phyloP scores from a whole-genome alignment of 1,284 basidiomycete species.

The Paramarasmius palmivorus region DNA sequence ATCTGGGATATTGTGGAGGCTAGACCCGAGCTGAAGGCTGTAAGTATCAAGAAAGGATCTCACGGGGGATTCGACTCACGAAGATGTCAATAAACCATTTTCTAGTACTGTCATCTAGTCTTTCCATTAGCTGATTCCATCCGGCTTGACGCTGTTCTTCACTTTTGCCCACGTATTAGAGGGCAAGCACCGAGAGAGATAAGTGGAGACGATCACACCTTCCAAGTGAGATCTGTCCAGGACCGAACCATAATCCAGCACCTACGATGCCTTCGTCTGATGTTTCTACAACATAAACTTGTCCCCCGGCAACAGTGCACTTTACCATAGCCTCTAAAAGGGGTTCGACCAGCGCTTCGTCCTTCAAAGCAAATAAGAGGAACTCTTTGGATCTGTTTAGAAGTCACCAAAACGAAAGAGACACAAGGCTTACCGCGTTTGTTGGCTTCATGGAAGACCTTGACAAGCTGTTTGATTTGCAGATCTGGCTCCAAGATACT shows the following conservation, averaged over 20 bases:
- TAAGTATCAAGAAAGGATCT: not conserved
- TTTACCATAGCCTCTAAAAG: constrained; percentile 6
- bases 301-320: constrained; percentile 6
- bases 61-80: not conserved
- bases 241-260: constrained; percentile 3
- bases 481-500: not conserved
- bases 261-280: constrained; percentile 4
- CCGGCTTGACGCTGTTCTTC: not conserved
- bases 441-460: constrained; percentile 9
- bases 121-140: not conserved
- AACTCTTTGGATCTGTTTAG: not conserved
- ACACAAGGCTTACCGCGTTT: not conserved
- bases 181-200: too few relatives aligned
- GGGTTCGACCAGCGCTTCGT: constrained; percentile 8
- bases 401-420: not conserved
- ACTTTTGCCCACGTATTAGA: not conserved
- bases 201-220: too few relatives aligned
- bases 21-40: not conserved
- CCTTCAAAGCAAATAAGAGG: constrained; percentile 2
- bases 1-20: not conserved
- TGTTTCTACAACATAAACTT: not conserved
- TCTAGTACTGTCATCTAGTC: not conserved
- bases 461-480: not conserved
- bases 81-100: not conserved
- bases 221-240: constrained; percentile 7